These are phyloP conservation scores for Dothistroma pini DNA, from an alignment of 2,329 filamentous ascomycete genomes.

Conservation along the genomic window DNA sequence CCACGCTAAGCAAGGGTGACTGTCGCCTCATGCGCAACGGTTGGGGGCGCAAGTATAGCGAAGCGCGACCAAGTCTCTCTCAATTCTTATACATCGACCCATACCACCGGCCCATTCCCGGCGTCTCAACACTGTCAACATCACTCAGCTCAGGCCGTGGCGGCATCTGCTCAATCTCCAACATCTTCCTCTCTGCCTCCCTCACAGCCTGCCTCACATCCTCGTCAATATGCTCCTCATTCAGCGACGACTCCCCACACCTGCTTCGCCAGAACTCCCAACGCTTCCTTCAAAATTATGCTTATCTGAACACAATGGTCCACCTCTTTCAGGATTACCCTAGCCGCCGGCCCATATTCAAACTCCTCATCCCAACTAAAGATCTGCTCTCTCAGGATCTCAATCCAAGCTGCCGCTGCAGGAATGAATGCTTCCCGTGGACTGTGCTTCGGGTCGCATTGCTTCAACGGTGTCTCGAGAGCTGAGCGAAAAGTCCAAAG, in stretches of 20 bases:
- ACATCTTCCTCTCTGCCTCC: not conserved
- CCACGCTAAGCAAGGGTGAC: too few relatives aligned
- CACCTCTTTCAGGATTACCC: not conserved
- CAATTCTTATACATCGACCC: not conserved
- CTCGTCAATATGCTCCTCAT: not conserved
- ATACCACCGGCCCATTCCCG: not conserved
- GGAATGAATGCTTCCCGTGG: slow-evolving; percentile 1
- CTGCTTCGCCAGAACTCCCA: slow-evolving; percentile 1
- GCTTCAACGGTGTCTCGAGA: not conserved
- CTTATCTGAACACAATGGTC: not conserved
- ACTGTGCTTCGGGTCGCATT: not conserved
- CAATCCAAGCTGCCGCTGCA: slow-evolving; percentile 3
- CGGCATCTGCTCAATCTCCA: slow-evolving; percentile 1
- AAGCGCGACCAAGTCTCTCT: too few relatives aligned
- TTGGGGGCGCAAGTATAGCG: too few relatives aligned
- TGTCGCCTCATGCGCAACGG: too few relatives aligned
- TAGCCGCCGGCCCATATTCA: not conserved
- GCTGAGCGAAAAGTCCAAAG: not conserved
- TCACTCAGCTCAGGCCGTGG: not conserved
- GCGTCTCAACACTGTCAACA: not conserved
- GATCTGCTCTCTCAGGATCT: slow-evolving; percentile 1
- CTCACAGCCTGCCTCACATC: not conserved
- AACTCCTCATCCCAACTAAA: slow-evolving; percentile 4
- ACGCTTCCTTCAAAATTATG: not conserved
- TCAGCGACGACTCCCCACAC: not conserved